phyloP scores from a whole-genome alignment of 306 rosid genomes.

The Acmispon strigosus region DNA sequence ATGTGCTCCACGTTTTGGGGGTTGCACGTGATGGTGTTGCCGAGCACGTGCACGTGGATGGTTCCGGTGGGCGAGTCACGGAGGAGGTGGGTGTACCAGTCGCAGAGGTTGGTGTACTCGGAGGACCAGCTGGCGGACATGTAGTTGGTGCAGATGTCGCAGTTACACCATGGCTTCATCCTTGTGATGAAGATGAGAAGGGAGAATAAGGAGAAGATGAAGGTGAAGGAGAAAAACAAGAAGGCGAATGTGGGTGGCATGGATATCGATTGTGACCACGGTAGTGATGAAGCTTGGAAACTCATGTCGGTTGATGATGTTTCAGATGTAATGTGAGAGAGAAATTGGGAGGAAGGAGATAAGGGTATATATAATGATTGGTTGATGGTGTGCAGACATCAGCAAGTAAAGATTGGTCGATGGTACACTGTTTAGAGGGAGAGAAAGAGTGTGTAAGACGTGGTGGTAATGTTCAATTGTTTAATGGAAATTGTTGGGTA shows the following conservation, averaged over 20 bases:
- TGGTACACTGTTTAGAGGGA: too few relatives aligned
- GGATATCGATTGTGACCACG: conserved; percentile 35
- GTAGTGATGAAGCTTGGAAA: neutral
- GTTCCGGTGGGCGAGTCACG: conserved; percentile 45
- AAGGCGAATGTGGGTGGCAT: conserved; percentile 21
- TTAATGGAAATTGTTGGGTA: too few relatives aligned
- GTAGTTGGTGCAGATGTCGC: conserved; percentile 45
- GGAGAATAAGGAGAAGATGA: conserved; percentile 43
- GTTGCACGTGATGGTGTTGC: conserved; percentile 56
- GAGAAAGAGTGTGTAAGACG: too few relatives aligned
- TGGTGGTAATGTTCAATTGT: too few relatives aligned
- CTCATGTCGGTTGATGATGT: neutral
- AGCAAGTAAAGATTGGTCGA: too few relatives aligned
- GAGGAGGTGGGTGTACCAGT: conserved; percentile 78
- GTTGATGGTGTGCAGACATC: too few relatives aligned
- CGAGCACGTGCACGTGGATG: conserved; percentile 56
- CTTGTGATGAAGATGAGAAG: conserved; percentile 42
- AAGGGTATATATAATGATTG: too few relatives aligned
- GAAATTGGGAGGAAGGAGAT: too few relatives aligned
- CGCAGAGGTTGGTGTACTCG: conserved; percentile 45
- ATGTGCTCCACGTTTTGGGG: conserved; percentile 73
- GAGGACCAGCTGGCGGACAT: conserved; percentile 36
- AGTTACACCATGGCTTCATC: conserved; percentile 74
- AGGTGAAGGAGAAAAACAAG: conserved; percentile 61
- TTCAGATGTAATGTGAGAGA: too few relatives aligned